A percentile compares a stretch with the other conserved stretches of the same genome.
These are phyloP conservation scores for Moniliophthora roreri DNA, from an alignment of 1,284 basidiomycete genomes.

Conservation along the genomic window DNA sequence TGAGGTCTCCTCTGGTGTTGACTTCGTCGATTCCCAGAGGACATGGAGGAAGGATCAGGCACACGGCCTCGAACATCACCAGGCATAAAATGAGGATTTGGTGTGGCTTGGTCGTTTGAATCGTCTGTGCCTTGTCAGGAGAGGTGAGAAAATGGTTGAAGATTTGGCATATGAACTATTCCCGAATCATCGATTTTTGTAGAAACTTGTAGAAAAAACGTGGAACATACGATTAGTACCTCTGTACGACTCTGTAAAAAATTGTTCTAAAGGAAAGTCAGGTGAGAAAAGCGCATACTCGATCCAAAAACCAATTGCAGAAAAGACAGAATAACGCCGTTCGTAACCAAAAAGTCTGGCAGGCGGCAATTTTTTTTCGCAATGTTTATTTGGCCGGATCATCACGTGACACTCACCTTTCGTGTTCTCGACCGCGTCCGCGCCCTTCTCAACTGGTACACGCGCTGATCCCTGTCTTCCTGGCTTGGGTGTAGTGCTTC, in stretches of 20 bases:
- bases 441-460: background rate
- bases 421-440: background rate
- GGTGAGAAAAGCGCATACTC: conserved; percentile 5
- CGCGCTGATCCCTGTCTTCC: background rate
- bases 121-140: conserved; percentile 9
- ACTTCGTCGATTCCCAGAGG: conserved; percentile 2
- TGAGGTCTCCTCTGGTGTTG: background rate
- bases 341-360: background rate
- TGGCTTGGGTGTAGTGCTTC: background rate
- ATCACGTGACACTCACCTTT: background rate
- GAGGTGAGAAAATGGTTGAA: no score
- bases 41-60: background rate
- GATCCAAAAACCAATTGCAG: background rate
- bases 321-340: background rate
- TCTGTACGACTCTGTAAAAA: no score
- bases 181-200: no score
- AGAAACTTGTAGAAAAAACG: no score
- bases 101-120: background rate
- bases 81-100: conserved; percentile 7
- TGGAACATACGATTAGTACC: no score
- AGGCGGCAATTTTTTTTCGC: background rate
- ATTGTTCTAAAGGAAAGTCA: no score
- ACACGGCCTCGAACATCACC: conserved; percentile 9
- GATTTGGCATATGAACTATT: no score
- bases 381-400: background rate